Evolutionary conservation across 2,329 filamentous ascomycete genomes (phyloP).

Genomic region (Tolypocladium sp.): DNA sequence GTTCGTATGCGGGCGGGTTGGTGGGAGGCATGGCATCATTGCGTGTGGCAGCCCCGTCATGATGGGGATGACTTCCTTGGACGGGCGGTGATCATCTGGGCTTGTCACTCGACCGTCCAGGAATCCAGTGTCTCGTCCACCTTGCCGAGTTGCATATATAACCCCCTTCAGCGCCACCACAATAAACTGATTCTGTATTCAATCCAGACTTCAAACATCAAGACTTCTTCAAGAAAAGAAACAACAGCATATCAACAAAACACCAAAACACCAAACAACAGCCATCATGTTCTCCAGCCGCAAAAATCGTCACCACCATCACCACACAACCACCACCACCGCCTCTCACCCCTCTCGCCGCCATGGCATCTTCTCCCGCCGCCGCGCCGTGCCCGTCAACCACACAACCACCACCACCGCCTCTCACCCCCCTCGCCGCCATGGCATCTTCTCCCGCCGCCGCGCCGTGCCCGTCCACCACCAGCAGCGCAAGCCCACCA

Average conservation of each 20-base stretch:
- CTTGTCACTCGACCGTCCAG: neutral
- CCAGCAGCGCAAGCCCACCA: conserved; percentile 56
- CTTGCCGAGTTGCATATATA: neutral
- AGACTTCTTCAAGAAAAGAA: neutral
- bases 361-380: conserved; percentile 29
- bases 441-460: conserved; percentile 30
- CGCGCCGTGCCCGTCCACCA: conserved; percentile 38
- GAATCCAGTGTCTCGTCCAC: neutral
- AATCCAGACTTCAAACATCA: neutral
- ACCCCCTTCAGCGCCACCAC: neutral
- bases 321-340: conserved; percentile 23
- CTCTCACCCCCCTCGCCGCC: conserved; percentile 26
- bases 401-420: conserved; percentile 28
- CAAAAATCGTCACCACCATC: conserved; percentile 13
- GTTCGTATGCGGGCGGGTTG: neutral
- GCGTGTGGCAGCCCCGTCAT: neutral
- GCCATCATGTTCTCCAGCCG: conserved; percentile 12
- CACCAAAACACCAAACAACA: neutral
- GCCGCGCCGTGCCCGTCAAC: conserved; percentile 25
- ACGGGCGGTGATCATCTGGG: neutral
- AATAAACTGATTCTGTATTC: neutral
- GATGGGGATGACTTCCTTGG: neutral
- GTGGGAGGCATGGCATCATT: neutral
- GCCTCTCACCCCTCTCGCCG: conserved; percentile 29
- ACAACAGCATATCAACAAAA: neutral